phyloP scores from a whole-genome alignment of 1,284 basidiomycete species.

The Blastosporella zonata region DNA sequence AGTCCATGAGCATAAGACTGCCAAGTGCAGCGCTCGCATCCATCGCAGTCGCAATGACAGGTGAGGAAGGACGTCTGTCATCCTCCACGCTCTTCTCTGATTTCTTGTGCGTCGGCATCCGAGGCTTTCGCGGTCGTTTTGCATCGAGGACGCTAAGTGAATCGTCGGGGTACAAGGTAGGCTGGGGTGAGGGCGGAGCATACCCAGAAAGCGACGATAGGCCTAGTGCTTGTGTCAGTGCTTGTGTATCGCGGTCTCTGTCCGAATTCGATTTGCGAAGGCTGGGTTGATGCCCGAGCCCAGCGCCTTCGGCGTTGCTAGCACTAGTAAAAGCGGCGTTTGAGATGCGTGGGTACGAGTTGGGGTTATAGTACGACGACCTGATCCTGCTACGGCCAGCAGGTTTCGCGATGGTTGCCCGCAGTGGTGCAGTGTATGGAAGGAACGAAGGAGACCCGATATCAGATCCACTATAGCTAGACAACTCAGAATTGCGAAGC shows the following conservation, averaged over 20 bases:
- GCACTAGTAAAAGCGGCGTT: conserved; percentile 27
- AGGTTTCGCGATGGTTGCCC: conserved; percentile 26
- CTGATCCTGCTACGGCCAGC: conserved; percentile 62
- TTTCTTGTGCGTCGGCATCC: conserved; percentile 26
- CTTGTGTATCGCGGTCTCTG: conserved; percentile 48
- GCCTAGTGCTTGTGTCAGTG: conserved; percentile 53
- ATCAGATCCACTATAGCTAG: conserved; percentile 56
- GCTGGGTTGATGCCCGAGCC: conserved; percentile 1
- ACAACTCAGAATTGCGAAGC: conserved; percentile 35
- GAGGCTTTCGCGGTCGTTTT: conserved; percentile 17
- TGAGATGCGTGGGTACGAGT: conserved; percentile 53
- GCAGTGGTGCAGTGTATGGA: conserved; percentile 28
- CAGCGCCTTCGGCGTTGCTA: not conserved
- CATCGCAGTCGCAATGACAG: conserved; percentile 27
- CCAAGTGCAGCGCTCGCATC: conserved; percentile 51
- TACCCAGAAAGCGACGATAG: conserved; percentile 41
- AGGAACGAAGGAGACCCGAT: conserved; percentile 41
- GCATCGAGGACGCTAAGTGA: conserved; percentile 59
- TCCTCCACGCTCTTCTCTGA: conserved; percentile 6
- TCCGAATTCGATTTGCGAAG: conserved; percentile 40
- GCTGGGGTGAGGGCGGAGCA: conserved; percentile 43
- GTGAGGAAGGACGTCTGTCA: conserved; percentile 15
- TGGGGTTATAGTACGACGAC: conserved; percentile 61
- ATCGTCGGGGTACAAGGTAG: conserved; percentile 68
- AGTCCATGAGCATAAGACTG: conserved; percentile 50